These are phyloP conservation scores for Gremmenia infestans DNA, from an alignment of 2,329 filamentous ascomycete genomes.

Conservation along the genomic window DNA sequence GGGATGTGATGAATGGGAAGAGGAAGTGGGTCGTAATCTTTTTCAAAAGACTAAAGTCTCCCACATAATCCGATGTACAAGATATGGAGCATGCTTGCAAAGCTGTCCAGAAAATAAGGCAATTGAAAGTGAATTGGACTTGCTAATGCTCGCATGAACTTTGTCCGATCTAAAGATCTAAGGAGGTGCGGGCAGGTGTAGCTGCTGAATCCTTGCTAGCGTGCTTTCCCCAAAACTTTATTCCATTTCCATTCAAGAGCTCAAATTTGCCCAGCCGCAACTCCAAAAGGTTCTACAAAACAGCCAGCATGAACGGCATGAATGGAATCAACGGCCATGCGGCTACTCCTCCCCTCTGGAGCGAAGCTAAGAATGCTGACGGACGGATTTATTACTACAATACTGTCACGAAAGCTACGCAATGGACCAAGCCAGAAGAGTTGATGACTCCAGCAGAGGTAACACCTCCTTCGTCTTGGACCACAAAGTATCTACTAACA, in stretches of 20 bases:
- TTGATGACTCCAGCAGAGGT: conserved; percentile 82
- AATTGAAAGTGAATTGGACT: neutral
- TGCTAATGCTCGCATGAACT: neutral
- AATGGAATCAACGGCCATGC: conserved; percentile 31
- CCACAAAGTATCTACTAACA: conserved; percentile 9
- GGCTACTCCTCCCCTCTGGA: conserved; percentile 57
- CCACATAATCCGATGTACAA: neutral
- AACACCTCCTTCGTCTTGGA: conserved; percentile 23
- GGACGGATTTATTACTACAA: conserved; percentile 93
- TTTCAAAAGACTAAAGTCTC: neutral
- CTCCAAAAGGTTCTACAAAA: neutral
- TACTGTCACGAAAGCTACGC: conserved; percentile 73
- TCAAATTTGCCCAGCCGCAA: neutral
- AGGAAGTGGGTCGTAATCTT: neutral
- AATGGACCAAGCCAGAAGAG: conserved; percentile 92
- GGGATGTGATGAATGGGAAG: neutral
- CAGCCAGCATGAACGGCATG: conserved; percentile 25
- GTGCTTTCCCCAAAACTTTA: conserved; percentile 5
- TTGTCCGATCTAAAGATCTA: neutral
- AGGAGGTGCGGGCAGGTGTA: neutral
- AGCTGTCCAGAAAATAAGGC: neutral
- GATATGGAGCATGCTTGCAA: neutral
- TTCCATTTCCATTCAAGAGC: neutral
- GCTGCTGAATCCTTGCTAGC: neutral
- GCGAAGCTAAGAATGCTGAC: conserved; percentile 74